A percentile compares a stretch with the other conserved stretches of the same genome.
These are phyloP conservation scores for Eimeria tenella DNA, from an alignment of 169 alveolate genomes.

Conservation along the genomic window DNA sequence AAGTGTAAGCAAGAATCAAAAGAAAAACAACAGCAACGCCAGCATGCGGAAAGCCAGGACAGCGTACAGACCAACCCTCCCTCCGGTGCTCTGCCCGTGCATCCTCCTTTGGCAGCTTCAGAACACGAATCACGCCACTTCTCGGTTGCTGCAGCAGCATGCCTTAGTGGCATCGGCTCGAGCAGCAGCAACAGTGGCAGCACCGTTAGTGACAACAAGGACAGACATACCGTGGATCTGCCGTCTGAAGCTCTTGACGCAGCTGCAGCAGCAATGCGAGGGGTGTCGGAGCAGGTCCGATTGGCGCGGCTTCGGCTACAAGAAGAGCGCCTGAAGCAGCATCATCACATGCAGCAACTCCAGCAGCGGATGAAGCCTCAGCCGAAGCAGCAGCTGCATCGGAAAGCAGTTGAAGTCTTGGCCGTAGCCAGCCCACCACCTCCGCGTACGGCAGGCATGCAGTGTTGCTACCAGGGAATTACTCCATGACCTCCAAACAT, in stretches of 20 bases:
- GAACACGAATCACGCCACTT: not conserved
- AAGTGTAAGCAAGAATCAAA: not conserved
- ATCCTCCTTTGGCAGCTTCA: not conserved
- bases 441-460: not conserved
- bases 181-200: slow-evolving; percentile 16
- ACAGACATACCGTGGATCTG: slow-evolving; percentile 1
- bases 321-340: slow-evolving; percentile 6
- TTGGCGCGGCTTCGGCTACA: slow-evolving; percentile 47
- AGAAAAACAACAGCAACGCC: not conserved
- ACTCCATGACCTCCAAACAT: not conserved
- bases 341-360: not conserved
- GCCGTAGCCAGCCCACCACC: not conserved
- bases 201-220: not conserved
- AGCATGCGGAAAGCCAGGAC: not conserved
- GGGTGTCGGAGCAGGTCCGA: slow-evolving; percentile 45
- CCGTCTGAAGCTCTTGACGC: slow-evolving; percentile 27
- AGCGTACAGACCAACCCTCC: not conserved
- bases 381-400: slow-evolving; percentile 21
- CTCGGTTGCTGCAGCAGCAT: slow-evolving; percentile 42
- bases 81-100: not conserved
- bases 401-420: not conserved
- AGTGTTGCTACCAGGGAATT: too few species aligned
- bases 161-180: slow-evolving; percentile 6
- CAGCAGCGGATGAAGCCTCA: slow-evolving; percentile 17
- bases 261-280: slow-evolving; percentile 47